Evolutionary conservation across 129 eudicot species (phyloP), one percentile per base, ranked within the genome.

Genomic region (Deinandra increscens): DNA sequence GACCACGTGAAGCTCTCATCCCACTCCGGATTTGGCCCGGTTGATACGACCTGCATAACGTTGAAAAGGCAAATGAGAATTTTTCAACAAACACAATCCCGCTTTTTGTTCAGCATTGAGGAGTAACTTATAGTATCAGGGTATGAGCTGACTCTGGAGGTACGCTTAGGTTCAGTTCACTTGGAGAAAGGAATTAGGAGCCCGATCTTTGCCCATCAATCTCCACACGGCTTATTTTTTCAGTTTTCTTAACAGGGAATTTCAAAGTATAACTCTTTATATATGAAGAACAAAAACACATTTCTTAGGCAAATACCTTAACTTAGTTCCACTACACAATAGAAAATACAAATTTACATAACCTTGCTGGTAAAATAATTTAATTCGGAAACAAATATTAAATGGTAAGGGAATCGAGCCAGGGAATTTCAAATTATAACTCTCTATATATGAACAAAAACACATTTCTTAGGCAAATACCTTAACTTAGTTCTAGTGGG

Each of bases 11-110:
- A 94, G 80, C 85, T 86, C 83, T 94, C 93, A 8, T 94, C 97
- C 96, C 96, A 94, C 64, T 89, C 99, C 3, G 99, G 99, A 58
- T 78, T 87, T 17, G 99, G 95, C 59, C 99, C 97, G 23, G 91
- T 90, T 26, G 97, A 83, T 56, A 94, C 91, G 67, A 94, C 81
- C 99, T 94, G 85, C 75, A 55, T 75, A 44, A 19, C 11, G 50
- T 64, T 63, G 3, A 53, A 70, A 68, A 73, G 53, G 31, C 50
- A 76, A 71, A 61, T 9, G n/a, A 64, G 53, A 64, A 36, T 26
- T 31, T 43, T 2, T n/a, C 5, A 71, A 64, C 38, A 13, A 9
- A 65, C 23, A 19, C 0, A 13, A 22, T 12, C 19, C 12, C 9
- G 18, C 20, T 15, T 3, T 17, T n/a, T 33, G 44, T 7, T 13